These are phyloP conservation scores for Neonectria faginata DNA, from an alignment of 2,329 filamentous ascomycete species.

Conservation along the genomic window DNA sequence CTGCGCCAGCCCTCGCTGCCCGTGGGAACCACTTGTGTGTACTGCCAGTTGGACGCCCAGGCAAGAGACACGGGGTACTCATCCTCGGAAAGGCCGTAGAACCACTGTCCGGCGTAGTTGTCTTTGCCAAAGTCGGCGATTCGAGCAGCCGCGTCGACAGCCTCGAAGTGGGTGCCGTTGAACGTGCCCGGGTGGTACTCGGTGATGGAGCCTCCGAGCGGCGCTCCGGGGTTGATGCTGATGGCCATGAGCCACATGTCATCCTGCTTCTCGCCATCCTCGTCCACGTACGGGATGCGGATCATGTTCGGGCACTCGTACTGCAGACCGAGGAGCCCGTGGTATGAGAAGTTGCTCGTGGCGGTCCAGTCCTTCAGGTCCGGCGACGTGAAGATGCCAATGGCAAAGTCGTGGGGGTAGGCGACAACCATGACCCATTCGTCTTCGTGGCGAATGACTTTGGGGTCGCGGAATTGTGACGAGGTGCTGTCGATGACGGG, in stretches of 20 bases:
- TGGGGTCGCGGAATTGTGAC: constrained; percentile 73
- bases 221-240: constrained; percentile 68
- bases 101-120: constrained; percentile 53
- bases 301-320: constrained; percentile 75
- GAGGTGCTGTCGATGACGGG: constrained; percentile 68
- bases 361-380: constrained; percentile 69
- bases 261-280: constrained; percentile 46
- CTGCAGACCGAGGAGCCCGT: constrained; percentile 65
- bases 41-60: constrained; percentile 53
- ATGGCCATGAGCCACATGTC: constrained; percentile 59
- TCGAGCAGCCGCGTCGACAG: constrained; percentile 45
- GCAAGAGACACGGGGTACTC: constrained; percentile 50
- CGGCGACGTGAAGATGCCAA: constrained; percentile 71
- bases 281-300: constrained; percentile 59
- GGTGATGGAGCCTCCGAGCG: constrained; percentile 65
- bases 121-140: constrained; percentile 53
- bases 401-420: constrained; percentile 62
- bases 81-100: constrained; percentile 41
- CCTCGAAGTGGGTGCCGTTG: constrained; percentile 72
- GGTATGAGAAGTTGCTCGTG: constrained; percentile 65
- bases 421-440: constrained; percentile 70
- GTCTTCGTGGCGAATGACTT: constrained; percentile 69
- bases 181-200: constrained; percentile 70
- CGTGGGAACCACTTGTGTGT: constrained; percentile 48
- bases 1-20: constrained; percentile 49